Evolutionary conservation across 2,329 filamentous ascomycete genomes (phyloP), one percentile per base, ranked within the genome.

Genomic region (Fusarium pseudoanthophilum): DNA sequence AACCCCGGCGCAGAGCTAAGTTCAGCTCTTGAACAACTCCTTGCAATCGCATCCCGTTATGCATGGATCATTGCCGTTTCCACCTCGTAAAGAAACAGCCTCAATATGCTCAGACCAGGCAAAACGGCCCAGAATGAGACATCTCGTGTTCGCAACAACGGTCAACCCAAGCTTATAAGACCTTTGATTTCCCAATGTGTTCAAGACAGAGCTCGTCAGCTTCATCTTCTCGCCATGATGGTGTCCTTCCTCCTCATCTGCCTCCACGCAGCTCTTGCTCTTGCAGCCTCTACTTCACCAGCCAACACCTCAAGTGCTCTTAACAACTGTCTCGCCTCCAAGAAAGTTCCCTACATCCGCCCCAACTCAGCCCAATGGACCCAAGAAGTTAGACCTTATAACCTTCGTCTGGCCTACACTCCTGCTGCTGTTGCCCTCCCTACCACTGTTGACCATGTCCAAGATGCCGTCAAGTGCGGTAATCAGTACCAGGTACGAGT

Each of bases 391-490:
- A 71, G 72, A 18, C 79, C 81, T 0, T 80, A 79, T 71, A 83
- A 83, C 64, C 75, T 81, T 20, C 79, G 82, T 9, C 74, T 82
- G 3, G 62, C 77, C 2, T 82, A 77, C 60, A 73, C 55, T 4
- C 82, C 82, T 0, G 76, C 74, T 1, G 80, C 79, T 32, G 77
- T 83, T 20, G 79, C 77, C 5, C 63, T 81, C 1, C 80, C 82
- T 7, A 75, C 67, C 3, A 82, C 78, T 10, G 74, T 80, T 2
- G 69, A 80, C 10, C 82, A 88, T 14, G 81, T 89, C 21, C 79
- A 84, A 11, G 80, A 79, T 7, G 83, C 87, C 7, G 82, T 89
- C 20, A 78, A 79, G 46, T 89, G 86, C 64, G 87, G 85, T 3
- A 75, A 77, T 2, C 73, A 82, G 30, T 69, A 78, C 48, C 79